Conservation (phyloP, 345 rosid species). For the Diplotaxis tenuifolia region DNA sequence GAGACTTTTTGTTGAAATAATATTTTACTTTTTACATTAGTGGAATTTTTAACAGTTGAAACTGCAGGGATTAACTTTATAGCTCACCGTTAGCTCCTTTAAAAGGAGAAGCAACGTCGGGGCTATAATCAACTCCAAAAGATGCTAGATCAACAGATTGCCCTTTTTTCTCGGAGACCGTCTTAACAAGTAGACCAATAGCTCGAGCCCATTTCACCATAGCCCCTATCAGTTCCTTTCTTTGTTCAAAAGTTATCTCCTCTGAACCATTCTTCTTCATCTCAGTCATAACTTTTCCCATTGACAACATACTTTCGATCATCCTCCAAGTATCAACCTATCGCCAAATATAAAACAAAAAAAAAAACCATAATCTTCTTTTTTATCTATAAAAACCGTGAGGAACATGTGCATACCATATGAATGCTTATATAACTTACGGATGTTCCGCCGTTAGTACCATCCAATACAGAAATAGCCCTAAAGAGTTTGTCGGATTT, state of each 20-base stretch:
- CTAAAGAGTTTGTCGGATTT: conserved; percentile 7
- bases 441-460: background rate
- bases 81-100: background rate
- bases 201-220: conserved; percentile 23
- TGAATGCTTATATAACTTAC: conserved; percentile 9
- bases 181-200: conserved; percentile 13
- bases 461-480: conserved; percentile 6
- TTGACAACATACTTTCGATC: conserved; percentile 6
- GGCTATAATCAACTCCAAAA: conserved; percentile 23
- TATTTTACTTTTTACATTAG: background rate
- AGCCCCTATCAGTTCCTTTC: conserved; percentile 4
- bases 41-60: background rate
- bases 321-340: conserved; percentile 20
- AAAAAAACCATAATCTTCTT: background rate
- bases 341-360: background rate
- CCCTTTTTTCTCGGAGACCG: conserved; percentile 12
- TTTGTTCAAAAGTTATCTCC: conserved; percentile 25
- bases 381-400: background rate
- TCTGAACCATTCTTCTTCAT: background rate
- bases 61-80: background rate
- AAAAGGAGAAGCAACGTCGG: background rate
- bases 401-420: background rate
- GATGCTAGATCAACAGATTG: conserved; percentile 18
- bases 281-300: conserved; percentile 1
- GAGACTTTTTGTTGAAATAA: background rate